Conservation (phyloP, 2,329 filamentous ascomycete species). For the Pseudogymnoascus sp. region DNA sequence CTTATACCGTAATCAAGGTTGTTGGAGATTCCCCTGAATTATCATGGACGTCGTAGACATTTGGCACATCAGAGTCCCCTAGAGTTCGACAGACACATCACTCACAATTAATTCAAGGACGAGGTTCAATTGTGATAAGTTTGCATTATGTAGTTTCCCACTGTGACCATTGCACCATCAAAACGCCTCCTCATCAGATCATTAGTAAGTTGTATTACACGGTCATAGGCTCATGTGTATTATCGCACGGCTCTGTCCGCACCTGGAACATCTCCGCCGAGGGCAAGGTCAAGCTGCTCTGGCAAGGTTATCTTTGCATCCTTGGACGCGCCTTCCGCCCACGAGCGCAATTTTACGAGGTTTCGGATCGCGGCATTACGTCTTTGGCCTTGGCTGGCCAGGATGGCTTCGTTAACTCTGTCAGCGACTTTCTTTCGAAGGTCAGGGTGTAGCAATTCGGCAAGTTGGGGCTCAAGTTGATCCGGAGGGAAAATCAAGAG, state of each 20-base stretch:
- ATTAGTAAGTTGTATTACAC: constrained; percentile 3
- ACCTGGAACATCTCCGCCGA: constrained; percentile 21
- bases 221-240: constrained; percentile 3
- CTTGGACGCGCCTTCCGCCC: constrained; percentile 54
- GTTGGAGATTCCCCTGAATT: background rate
- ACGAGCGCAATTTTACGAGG: constrained; percentile 72
- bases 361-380: constrained; percentile 75
- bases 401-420: constrained; percentile 80
- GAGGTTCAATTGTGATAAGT: background rate
- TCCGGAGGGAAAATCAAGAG: constrained; percentile 82
- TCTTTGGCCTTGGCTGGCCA: constrained; percentile 61
- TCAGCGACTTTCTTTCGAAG: constrained; percentile 78
- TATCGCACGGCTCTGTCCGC: background rate
- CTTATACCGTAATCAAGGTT: no score
- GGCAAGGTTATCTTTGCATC: constrained; percentile 28
- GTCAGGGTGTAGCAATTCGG: constrained; percentile 67
- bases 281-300: constrained; percentile 22
- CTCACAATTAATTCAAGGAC: background rate
- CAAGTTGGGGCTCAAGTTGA: constrained; percentile 65
- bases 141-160: background rate
- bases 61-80: background rate
- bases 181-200: background rate
- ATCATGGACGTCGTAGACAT: background rate
- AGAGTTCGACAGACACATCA: background rate
- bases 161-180: background rate